Percentiles rank a stretch among this genome's conserved stretches.
Conservation (phyloP, 768 basidiomycete species). For the Calocybe cyanea region DNA sequence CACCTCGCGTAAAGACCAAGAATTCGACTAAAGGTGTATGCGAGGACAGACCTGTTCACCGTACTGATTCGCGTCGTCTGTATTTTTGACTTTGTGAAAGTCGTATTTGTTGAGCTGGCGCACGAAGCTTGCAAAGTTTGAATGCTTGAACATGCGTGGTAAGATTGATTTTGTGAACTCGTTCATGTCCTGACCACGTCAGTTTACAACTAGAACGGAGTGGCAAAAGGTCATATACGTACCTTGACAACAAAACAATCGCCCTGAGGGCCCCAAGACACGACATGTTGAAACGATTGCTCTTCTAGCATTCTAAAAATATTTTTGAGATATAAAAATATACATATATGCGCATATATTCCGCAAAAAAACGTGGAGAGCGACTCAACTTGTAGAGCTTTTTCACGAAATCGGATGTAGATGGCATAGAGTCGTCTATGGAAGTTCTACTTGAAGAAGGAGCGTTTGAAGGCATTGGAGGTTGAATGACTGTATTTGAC, state of each 20-base stretch:
- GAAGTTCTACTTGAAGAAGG: constrained; percentile 1
- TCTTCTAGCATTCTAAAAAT: constrained; percentile 82
- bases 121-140: constrained; percentile 90
- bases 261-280: constrained; percentile 79
- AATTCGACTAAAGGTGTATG: neutral
- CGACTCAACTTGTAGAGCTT: constrained; percentile 80
- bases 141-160: constrained; percentile 92
- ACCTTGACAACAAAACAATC: constrained; percentile 91
- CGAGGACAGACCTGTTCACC: constrained; percentile 46
- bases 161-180: constrained; percentile 91
- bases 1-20: neutral
- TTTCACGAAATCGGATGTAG: constrained; percentile 93
- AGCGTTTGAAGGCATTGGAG: no score
- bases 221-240: constrained; percentile 1
- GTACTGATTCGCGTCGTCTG: constrained; percentile 71
- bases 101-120: constrained; percentile 95
- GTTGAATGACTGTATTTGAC: no score
- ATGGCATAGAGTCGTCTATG: constrained; percentile 72
- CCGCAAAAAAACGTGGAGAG: neutral
- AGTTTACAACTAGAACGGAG: no score
- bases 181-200: constrained; percentile 68
- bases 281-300: constrained; percentile 62
- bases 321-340: neutral
- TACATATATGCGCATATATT: neutral
- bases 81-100: constrained; percentile 94